Conservation (phyloP, 495 filamentous ascomycete species). For the Bacidia rubella region DNA sequence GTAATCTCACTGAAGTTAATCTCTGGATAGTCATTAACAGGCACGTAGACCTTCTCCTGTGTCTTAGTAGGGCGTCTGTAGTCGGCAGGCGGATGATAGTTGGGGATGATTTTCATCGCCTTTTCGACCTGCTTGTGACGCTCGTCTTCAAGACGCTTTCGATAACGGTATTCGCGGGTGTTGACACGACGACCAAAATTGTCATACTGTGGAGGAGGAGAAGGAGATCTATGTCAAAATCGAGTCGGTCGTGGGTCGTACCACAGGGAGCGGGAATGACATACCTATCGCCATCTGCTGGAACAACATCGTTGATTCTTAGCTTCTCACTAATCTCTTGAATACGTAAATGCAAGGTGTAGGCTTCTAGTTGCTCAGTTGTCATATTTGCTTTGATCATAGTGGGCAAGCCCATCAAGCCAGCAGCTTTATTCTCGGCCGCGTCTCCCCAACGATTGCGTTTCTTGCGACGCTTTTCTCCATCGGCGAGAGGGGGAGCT, state of each 20-base stretch:
- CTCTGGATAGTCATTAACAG: slow-evolving; percentile 99
- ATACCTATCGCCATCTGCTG: slow-evolving; percentile 85
- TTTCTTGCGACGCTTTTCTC: slow-evolving; percentile 79
- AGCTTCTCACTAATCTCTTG: slow-evolving; percentile 99
- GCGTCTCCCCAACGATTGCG: slow-evolving; percentile 94
- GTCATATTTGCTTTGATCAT: slow-evolving; percentile 96
- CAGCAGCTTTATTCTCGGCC: slow-evolving; percentile 93
- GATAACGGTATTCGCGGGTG: slow-evolving; percentile 92
- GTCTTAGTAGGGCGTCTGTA: slow-evolving; percentile 98
- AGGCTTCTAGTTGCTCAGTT: slow-evolving; percentile 92
- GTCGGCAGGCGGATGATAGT: slow-evolving; percentile 94
- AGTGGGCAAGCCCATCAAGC: slow-evolving; percentile 92
- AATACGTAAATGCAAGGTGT: slow-evolving; percentile 86
- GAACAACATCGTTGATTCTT: slow-evolving; percentile 94
- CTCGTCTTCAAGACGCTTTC: slow-evolving; percentile 94
- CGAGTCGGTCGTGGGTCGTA: background rate
- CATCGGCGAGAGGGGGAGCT: slow-evolving; percentile 50
- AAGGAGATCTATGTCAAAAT: slow-evolving; percentile 60
- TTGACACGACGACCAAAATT: slow-evolving; percentile 98
- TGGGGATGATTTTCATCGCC: slow-evolving; percentile 95
- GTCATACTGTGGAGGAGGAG: slow-evolving; percentile 92
- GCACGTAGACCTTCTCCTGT: slow-evolving; percentile 99
- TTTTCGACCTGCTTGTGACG: slow-evolving; percentile 95
- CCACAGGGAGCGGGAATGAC: slow-evolving; percentile 22
- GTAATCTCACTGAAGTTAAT: slow-evolving; percentile 99